Evolutionary conservation across 352 stramenopile species (phyloP).

Genomic region (Phytophthora boehmeriae): DNA sequence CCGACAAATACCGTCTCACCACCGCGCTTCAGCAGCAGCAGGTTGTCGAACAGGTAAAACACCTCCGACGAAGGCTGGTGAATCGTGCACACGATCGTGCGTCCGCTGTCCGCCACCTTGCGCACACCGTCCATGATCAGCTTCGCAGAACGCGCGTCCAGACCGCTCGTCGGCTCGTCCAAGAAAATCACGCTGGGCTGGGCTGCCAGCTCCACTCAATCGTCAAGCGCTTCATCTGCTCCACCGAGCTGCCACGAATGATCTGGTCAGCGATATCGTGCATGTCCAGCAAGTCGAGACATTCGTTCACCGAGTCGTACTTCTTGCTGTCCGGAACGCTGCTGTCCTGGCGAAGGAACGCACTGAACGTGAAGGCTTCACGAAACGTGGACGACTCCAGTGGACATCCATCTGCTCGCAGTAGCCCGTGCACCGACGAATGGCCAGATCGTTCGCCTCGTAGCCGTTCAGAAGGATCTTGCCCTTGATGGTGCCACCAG

Average conservation of each 20-base stretch:
- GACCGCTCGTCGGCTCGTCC: constrained; percentile 85
- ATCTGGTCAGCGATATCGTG: constrained; percentile 38
- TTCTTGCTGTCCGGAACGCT: constrained; percentile 37
- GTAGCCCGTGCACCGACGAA: constrained; percentile 40
- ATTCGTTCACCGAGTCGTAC: constrained; percentile 33
- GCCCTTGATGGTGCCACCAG: constrained; percentile 59
- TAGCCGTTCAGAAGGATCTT: constrained; percentile 54
- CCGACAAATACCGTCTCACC: constrained; percentile 63
- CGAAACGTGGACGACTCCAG: constrained; percentile 69
- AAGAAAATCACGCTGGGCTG: constrained; percentile 84
- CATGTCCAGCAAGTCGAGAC: constrained; percentile 43
- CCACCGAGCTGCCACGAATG: constrained; percentile 37
- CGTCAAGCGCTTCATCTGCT: constrained; percentile 66
- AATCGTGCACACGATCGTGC: constrained; percentile 71
- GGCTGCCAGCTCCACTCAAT: constrained; percentile 91
- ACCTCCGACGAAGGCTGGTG: constrained; percentile 32
- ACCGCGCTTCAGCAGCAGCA: constrained; percentile 77
- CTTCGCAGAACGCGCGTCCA: constrained; percentile 69
- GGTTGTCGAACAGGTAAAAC: constrained; percentile 65
- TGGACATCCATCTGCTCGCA: constrained; percentile 28
- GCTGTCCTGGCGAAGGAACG: constrained; percentile 61
- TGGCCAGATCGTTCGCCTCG: constrained; percentile 21
- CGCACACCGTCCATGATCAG: too few relatives aligned
- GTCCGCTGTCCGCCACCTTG: constrained; percentile 32
- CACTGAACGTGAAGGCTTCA: constrained; percentile 87